These are phyloP conservation scores for Adansonia madagascariensis DNA, from an alignment of 441 rosid genomes.

Conservation along the genomic window DNA sequence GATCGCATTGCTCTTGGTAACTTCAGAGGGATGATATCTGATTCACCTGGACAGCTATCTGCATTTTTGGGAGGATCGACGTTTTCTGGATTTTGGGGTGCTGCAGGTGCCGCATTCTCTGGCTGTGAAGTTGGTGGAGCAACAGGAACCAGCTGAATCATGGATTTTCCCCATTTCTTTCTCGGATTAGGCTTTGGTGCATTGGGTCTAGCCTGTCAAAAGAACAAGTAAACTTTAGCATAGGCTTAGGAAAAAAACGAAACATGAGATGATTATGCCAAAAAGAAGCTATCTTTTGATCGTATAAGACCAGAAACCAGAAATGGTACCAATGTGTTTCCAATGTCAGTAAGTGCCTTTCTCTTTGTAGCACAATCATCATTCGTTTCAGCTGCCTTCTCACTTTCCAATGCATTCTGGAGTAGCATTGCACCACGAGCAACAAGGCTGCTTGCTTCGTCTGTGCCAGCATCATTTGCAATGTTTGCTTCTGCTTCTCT, in stretches of 20 bases:
- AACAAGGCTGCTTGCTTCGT: constrained; percentile 50
- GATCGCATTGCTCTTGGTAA: constrained; percentile 82
- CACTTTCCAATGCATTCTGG: constrained; percentile 63
- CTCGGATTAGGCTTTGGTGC: constrained; percentile 68
- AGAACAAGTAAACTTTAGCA: background rate
- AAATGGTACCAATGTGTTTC: constrained; percentile 66
- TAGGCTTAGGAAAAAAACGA: background rate
- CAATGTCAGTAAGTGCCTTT: constrained; percentile 85
- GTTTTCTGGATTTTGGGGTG: constrained; percentile 28
- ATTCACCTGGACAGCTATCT: constrained; percentile 40
- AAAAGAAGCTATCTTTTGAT: background rate
- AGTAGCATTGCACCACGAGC: constrained; percentile 83
- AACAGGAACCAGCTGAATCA: constrained; percentile 75
- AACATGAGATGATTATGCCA: background rate
- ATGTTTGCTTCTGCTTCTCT: constrained; percentile 43
- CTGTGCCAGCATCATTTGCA: constrained; percentile 32
- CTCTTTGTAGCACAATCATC: constrained; percentile 52
- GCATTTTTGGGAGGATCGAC: constrained; percentile 36
- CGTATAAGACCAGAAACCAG: background rate
- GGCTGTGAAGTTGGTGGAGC: constrained; percentile 45
- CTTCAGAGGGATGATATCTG: constrained; percentile 57
- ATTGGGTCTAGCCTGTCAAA: constrained; percentile 65
- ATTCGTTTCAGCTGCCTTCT: constrained; percentile 45
- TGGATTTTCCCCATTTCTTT: constrained; percentile 78
- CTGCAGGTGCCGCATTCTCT: constrained; percentile 30